Base-by-base conservation (phyloP, 805 yeast species). In the Suhomyces canberraensis region DNA sequence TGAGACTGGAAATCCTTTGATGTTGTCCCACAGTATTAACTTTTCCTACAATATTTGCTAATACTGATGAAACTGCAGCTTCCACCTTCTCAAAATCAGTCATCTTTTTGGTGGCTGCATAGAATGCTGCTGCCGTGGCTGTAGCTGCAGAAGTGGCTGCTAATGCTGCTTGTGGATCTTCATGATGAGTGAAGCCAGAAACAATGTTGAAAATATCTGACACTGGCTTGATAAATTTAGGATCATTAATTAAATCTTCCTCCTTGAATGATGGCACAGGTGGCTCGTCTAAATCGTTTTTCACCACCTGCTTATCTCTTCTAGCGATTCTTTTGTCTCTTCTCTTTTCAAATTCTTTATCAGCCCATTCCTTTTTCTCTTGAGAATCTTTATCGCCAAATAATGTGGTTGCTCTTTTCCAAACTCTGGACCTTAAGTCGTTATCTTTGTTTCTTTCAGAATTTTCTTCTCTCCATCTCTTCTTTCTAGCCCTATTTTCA, bases 381-480 rank as follows among this genome's bases (percentile, higher is more conserved):
- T 64, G 69, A 8, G 81, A 61, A 5, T 77, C 79, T 0, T 61
- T 68, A 8, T 68, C 73, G 1, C 95, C 93, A 61, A 78, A 89
- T 47, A 82, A 61, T 14, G 60, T 62, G 25, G 64, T 67, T 0
- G 97, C 96, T 27, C 93, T 69, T 46, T 81, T 82, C 45, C 76
- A 72, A 15, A 91, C 81, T 37, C 98, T 69, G 0, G 85, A 78
- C 35, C 95, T 71, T 37, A 91, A 66, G 54, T 91, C 98, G 50
- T 87, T 83, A 56, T 89, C 96, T 63, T 86, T 82, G 58, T 90
- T 90, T 46, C 93, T 71, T 41, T 82, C 82, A 7, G 76, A 74
- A 53, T 91, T 88, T 18, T 77, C 80, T 45, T 79, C 90, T 51
- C 95, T 71, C 95, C 95, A 87, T 46, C 76, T 75, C 61, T 84